Base-by-base conservation (phyloP, 208 protist species). In the Porcisia hertigi region DNA sequence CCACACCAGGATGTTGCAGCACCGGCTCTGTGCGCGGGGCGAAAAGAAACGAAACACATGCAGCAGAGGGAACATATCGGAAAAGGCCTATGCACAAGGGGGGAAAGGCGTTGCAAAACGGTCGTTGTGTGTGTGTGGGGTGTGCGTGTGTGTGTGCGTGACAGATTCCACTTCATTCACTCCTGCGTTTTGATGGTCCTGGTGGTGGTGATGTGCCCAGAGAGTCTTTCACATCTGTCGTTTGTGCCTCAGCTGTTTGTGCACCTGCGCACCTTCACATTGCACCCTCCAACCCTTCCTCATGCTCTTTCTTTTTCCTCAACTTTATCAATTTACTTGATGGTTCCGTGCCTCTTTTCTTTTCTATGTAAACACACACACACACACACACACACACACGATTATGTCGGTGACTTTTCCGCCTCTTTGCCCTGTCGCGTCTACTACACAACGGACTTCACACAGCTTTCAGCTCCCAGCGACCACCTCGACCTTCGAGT, bases 401-500 rank as follows among this genome's bases (percentile, higher is more conserved):
- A n/a, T 23, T 39, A n/a, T 47, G 20, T 30, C 41, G 62, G 9
- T 36, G 2, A 1, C 43, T 53, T 53, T 53, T 52, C 66, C 39
- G 14, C n/a, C 39, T 23, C 47, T 43, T 20, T 30, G 1, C 6
- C 12, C 49, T 20, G 43, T 43, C 47, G 20, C 25, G 18, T 52
- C 11, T 39, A 14, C 23, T 43, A 1, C 18, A n/a, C 63, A 18
- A 36, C 41, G 2, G 41, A 12, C 47, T 12, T 20, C 63, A 34
- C 11, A 6, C 63, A 83, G 64, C 76, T 80, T 73, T 85, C 65
- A 77, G 77, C 77, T 88, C 82, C 71, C 69, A 82, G 71, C 77
- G 57, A 78, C 69, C 57, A 91, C 90, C 90, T 92, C 87, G 90
- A 86, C 83, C 90, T 84, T 92, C 90, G 90, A 94, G 90, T 94